Conservation (phyloP, 106 monocot species). For the Acorus calamus region DNA sequence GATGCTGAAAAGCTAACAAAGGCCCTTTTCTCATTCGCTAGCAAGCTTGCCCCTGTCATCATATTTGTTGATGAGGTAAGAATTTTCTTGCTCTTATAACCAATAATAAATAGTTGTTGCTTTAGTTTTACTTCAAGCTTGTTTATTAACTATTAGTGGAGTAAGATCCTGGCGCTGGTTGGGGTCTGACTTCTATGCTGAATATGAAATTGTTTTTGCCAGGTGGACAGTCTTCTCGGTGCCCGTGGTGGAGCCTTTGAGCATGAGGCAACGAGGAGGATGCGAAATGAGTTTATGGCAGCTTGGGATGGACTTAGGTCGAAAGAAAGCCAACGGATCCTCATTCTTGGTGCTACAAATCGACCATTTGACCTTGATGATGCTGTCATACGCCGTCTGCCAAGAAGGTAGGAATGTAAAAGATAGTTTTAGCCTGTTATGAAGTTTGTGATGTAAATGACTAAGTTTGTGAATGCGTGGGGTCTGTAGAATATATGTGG, state of each 20-base stretch:
- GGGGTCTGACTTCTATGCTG: neutral
- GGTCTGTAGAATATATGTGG: slow-evolving; percentile 74
- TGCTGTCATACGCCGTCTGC: slow-evolving; percentile 94
- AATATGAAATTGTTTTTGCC: neutral
- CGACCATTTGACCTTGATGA: slow-evolving; percentile 99
- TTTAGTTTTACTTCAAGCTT: neutral
- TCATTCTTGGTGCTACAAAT: slow-evolving; percentile 94
- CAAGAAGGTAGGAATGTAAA: slow-evolving; percentile 58
- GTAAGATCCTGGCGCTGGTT: neutral
- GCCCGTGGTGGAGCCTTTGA: slow-evolving; percentile 90
- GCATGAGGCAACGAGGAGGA: slow-evolving; percentile 92
- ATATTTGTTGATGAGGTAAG: slow-evolving; percentile 98
- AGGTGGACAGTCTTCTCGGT: slow-evolving; percentile 96
- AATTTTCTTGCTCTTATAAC: neutral
- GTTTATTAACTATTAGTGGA: too few relatives aligned
- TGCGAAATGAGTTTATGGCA: slow-evolving; percentile 98
- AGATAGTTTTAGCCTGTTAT: too few relatives aligned
- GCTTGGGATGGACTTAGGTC: slow-evolving; percentile 97
- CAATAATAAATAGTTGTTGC: neutral
- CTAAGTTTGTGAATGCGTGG: neutral
- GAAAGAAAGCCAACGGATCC: slow-evolving; percentile 89
- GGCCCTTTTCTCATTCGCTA: slow-evolving; percentile 96
- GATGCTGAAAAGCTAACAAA: slow-evolving; percentile 99
- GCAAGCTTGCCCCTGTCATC: slow-evolving; percentile 84
- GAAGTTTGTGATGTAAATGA: too few relatives aligned